Conservation (phyloP, 2,329 filamentous ascomycete genomes). For the Aureobasidium sp. region DNA sequence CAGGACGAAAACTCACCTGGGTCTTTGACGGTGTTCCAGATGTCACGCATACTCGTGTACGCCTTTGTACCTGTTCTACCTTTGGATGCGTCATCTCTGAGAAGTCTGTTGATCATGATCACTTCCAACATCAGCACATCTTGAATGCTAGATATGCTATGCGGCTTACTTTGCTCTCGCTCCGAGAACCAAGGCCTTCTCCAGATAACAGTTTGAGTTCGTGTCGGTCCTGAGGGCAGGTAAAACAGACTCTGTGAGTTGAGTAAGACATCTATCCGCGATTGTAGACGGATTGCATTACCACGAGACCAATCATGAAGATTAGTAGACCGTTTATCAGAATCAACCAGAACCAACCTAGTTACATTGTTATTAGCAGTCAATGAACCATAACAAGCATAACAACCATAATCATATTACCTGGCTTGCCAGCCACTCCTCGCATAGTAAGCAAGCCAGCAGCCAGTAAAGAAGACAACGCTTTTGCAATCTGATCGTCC, state of each 20-base stretch:
- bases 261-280: neutral
- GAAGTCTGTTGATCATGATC: slow-evolving; percentile 25
- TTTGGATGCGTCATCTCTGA: slow-evolving; percentile 16
- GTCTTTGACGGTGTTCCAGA: slow-evolving; percentile 7
- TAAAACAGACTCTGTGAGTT: slow-evolving; percentile 22
- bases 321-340: slow-evolving; percentile 16
- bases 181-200: slow-evolving; percentile 25
- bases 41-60: neutral
- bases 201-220: slow-evolving; percentile 23
- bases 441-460: slow-evolving; percentile 17
- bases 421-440: slow-evolving; percentile 15
- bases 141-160: neutral
- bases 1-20: neutral
- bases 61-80: neutral
- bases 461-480: slow-evolving; percentile 15
- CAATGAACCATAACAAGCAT: neutral
- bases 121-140: neutral
- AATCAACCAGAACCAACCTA: slow-evolving; percentile 18
- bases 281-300: neutral
- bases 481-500: slow-evolving; percentile 7
- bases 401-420: neutral
- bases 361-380: neutral
- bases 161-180: slow-evolving; percentile 20
- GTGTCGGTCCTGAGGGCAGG: slow-evolving; percentile 24
- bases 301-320: slow-evolving; percentile 15